A percentile compares a stretch with the other conserved stretches of the same genome.
Evolutionary conservation across 495 filamentous ascomycete genomes (phyloP).

Genomic region (Podospora sp.): DNA sequence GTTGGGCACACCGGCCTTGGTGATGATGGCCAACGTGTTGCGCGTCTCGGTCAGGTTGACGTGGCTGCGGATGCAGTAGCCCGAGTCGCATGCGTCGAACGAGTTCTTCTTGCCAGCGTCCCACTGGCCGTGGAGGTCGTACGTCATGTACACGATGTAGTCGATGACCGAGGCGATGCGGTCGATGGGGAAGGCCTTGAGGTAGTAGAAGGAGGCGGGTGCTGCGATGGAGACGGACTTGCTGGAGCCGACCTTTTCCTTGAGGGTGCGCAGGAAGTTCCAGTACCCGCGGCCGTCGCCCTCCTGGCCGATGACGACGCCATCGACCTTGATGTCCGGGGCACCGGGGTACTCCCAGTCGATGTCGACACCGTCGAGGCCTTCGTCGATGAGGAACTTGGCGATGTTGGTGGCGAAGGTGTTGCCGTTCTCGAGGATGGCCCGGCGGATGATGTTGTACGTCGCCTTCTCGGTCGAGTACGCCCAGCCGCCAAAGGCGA

Average conservation of each 20-base stretch:
- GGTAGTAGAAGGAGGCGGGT: conserved; percentile 33
- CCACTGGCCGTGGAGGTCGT: conserved; percentile 34
- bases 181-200: conserved; percentile 26
- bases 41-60: conserved; percentile 48
- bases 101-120: conserved; percentile 20
- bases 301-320: not conserved
- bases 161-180: conserved; percentile 27
- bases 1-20: no score
- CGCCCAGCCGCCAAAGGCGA: conserved; percentile 44
- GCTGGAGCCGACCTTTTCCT: conserved; percentile 17
- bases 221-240: conserved; percentile 33
- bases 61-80: conserved; percentile 23
- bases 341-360: no score
- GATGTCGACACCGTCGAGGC: no score
- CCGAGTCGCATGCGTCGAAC: conserved; percentile 10
- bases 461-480: conserved; percentile 35
- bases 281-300: conserved; percentile 22
- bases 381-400: conserved; percentile 33
- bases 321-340: conserved; percentile 29
- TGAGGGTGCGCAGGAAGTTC: conserved; percentile 21
- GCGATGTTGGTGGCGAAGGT: conserved; percentile 34
- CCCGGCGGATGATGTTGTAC: conserved; percentile 33
- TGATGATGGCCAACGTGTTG: conserved; percentile 31
- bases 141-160: conserved; percentile 39
- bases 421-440: conserved; percentile 29